These are phyloP conservation scores for Amanita fuliginea DNA, from an alignment of 768 basidiomycete genomes.

Conservation along the genomic window DNA sequence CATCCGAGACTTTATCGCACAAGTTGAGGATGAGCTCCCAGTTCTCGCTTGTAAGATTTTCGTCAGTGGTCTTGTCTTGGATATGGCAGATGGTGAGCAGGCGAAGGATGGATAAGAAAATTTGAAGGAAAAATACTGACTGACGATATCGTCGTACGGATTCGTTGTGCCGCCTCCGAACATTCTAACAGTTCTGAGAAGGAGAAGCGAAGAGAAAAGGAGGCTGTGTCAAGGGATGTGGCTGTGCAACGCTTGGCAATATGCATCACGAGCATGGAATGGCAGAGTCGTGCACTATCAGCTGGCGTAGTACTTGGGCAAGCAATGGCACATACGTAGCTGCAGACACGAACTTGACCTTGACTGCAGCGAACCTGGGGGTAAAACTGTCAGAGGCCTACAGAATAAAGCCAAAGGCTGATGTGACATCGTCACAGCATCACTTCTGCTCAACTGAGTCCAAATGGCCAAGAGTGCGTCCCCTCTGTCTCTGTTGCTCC, in stretches of 20 bases:
- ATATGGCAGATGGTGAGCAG: background rate
- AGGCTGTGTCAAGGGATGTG: constrained; percentile 9
- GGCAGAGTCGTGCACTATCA: too few relatives aligned
- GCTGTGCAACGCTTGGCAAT: constrained; percentile 17
- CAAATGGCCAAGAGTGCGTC: constrained; percentile 47
- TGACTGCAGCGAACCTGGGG: too few relatives aligned
- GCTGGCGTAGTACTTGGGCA: too few relatives aligned
- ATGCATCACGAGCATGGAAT: too few relatives aligned
- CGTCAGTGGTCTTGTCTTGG: constrained; percentile 91
- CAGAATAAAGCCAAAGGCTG: too few relatives aligned
- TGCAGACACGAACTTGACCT: too few relatives aligned
- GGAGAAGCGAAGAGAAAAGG: constrained; percentile 6
- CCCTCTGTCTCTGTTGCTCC: background rate
- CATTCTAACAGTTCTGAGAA: constrained; percentile 27
- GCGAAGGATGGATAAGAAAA: background rate
- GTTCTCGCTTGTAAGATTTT: constrained; percentile 89
- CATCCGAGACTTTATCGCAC: constrained; percentile 94
- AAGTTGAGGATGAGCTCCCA: constrained; percentile 92
- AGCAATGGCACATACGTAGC: too few relatives aligned
- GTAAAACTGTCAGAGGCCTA: too few relatives aligned
- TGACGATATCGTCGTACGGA: constrained; percentile 86
- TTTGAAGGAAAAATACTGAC: constrained; percentile 38
- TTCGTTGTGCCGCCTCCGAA: constrained; percentile 60
- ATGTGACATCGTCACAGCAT: too few relatives aligned
- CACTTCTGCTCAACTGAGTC: background rate